Evolutionary conservation across 2,329 filamentous ascomycete genomes (phyloP), one percentile per base, ranked within the genome.

Genomic region (Boeremia exigua): DNA sequence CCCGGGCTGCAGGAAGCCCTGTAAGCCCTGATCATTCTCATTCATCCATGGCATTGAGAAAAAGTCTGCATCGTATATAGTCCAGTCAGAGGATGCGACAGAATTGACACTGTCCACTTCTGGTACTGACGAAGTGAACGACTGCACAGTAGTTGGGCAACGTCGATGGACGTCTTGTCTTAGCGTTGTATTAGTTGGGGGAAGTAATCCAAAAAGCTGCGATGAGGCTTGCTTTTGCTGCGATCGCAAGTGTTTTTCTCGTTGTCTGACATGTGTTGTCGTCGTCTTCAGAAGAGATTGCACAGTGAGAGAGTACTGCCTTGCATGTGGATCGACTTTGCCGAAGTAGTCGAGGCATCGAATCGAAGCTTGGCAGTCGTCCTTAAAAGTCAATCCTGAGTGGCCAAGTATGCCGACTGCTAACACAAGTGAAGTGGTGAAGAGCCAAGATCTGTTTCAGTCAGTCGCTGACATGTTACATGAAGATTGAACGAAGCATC

Each of bases 31-130:
- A 27, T 72, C 69, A 15, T 69, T 68, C 47, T 72, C 69, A 19
- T 61, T 70, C 11, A 64, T 55, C 69, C 69, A 72, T 3, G 69
- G 65, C 36, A 71, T 43, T 0, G 69, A 62, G 37, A 71, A 72
- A 45, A 72, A 71, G 34, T 72, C 68, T 1, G 67, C 65, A 53
- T 72, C 69, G 37, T 69, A 71, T 15, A 72, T 71, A 48, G 62
- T 70, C 69, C 69, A 72, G 30, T 71, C 69, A 15, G 61, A 46
- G 17, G 63, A 44, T 28, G 61, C 56, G 3, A 58, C 28, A 9
- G 60, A 42, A 9, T 59, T 25, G 11, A 44, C 36, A n/a, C 33
- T 42, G 8, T 51, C 53, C 12, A 59, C 59, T 3, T 48, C 42
- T 8, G 56, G 32, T 3, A 56, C 46, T 8, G 59, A 54, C 3